These are phyloP conservation scores for Rhododendron griersonianum DNA, from an alignment of 148 eudicot species.

Conservation along the genomic window DNA sequence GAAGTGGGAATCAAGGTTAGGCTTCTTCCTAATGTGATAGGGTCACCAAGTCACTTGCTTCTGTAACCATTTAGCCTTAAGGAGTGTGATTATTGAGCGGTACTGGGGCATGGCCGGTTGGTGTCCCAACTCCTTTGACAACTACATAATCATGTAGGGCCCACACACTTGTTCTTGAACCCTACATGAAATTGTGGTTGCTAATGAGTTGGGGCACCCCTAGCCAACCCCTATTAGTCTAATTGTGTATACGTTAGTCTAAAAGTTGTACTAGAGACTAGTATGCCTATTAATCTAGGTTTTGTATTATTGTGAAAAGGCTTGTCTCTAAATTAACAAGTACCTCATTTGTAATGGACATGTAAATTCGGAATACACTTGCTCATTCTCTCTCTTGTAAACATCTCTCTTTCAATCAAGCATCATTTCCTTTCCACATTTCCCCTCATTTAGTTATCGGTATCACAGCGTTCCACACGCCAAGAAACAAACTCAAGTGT, in stretches of 20 bases:
- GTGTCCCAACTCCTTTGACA: not conserved
- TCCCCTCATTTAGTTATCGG: not conserved
- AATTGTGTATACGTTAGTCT: not conserved
- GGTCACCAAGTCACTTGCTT: not conserved
- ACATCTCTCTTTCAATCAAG: not conserved
- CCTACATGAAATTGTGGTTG: not conserved
- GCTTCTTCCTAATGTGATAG: not conserved
- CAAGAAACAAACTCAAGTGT: not conserved
- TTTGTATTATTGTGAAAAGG: not conserved
- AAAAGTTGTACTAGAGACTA: not conserved
- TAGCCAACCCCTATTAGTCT: not conserved
- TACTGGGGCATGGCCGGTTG: not conserved
- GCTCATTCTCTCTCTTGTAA: too few relatives aligned
- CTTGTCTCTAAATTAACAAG: not conserved
- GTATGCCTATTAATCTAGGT: not conserved
- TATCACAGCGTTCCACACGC: not conserved
- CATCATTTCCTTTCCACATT: not conserved
- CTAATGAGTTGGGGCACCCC: not conserved
- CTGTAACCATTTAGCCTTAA: not conserved
- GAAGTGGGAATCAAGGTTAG: not conserved
- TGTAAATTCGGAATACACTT: not conserved
- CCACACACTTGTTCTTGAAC: not conserved
- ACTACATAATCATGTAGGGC: not conserved
- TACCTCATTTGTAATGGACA: not conserved
- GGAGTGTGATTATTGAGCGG: not conserved